Evolutionary conservation across 345 rosid genomes (phyloP), one percentile per base, ranked within the genome.

Genomic region (Brassica nigra): DNA sequence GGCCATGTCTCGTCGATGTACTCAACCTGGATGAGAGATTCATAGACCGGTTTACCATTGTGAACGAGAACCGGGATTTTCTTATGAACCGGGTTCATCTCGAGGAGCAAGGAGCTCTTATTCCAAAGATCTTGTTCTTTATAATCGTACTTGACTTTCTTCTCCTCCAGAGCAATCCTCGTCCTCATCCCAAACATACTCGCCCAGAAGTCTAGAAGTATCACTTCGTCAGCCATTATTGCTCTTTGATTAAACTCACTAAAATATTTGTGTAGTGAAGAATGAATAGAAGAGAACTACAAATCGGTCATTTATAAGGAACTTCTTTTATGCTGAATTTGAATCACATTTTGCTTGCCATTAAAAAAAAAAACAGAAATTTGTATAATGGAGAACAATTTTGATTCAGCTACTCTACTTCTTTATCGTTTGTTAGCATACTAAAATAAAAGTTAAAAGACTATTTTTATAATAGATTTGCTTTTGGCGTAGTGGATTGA

Each of bases 121-220:
- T 69, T 54, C 28, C 2, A 18, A 2, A 62, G 36, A 11, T 80
- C 79, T 68, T 68, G 0, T 62, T 68, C 75, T 67, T 31, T 79
- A 14, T 33, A 23, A 0, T 79, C 74, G 23, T 2, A 79, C 10
- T 59, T 15, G n/a, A 79, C 2, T 0, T 28, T 11, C 16, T 79
- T 73, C 82, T 79, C 82, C n/a, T 2, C 42, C 0, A 79, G 31
- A 67, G 78, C 82, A 15, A 79, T 73, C 31, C 39, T 79, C 0
- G 78, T 59, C 30, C 82, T 79, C 73, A 59, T 57, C 1, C 80
- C 80, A 2, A 54, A 75, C 75, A 70, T 39, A 64, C 83, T 80
- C 6, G 66, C 4, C 76, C 73, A 80, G 4, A 31, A 63, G 52
- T 64, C 36, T 1, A 70, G 20, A 52, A 80, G 76, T 34, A 74